phyloP scores from a whole-genome alignment of 2,329 filamentous ascomycete species.

The Plectosphaerella plurivora region DNA sequence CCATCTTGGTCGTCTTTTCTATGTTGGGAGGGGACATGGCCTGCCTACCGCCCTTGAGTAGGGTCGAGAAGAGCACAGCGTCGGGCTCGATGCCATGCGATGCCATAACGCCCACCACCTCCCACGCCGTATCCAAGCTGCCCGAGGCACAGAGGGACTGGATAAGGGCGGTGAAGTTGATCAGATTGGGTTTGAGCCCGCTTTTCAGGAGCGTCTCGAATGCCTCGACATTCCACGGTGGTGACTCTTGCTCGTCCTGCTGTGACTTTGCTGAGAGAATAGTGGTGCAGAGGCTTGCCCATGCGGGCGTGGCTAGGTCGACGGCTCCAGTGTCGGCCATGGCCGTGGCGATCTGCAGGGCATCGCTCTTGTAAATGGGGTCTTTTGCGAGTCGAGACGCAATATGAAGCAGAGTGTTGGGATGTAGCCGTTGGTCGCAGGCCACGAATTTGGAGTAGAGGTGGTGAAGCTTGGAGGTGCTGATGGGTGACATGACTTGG shows the following conservation, averaged over 20 bases:
- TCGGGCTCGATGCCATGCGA: conserved; percentile 59
- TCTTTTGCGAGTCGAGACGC: conserved; percentile 38
- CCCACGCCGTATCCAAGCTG: conserved; percentile 58
- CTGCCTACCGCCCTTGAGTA: conserved; percentile 67
- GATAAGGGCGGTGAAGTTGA: conserved; percentile 64
- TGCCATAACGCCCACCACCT: conserved; percentile 60
- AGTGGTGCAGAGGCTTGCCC: conserved; percentile 53
- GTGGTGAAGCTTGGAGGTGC: conserved; percentile 7
- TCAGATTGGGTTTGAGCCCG: conserved; percentile 60
- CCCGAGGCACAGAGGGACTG: conserved; percentile 65
- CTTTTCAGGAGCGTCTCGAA: conserved; percentile 52
- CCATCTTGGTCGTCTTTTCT: conserved; percentile 26
- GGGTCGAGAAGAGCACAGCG: conserved; percentile 59
- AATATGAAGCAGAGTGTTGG: conserved; percentile 42
- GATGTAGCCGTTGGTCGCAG: conserved; percentile 25
- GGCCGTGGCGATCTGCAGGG: conserved; percentile 35
- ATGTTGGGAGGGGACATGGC: conserved; percentile 50
- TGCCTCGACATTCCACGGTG: conserved; percentile 44
- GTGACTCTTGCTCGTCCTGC: conserved; percentile 30
- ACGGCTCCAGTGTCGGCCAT: conserved; percentile 31
- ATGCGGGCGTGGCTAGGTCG: conserved; percentile 40
- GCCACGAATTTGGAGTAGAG: conserved; percentile 29
- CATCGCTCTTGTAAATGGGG: conserved; percentile 15
- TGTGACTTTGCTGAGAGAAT: conserved; percentile 40
- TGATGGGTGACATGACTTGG: conserved; percentile 3